These are phyloP conservation scores for Manihot esculenta DNA, from an alignment of 441 rosid species.

Conservation along the genomic window DNA sequence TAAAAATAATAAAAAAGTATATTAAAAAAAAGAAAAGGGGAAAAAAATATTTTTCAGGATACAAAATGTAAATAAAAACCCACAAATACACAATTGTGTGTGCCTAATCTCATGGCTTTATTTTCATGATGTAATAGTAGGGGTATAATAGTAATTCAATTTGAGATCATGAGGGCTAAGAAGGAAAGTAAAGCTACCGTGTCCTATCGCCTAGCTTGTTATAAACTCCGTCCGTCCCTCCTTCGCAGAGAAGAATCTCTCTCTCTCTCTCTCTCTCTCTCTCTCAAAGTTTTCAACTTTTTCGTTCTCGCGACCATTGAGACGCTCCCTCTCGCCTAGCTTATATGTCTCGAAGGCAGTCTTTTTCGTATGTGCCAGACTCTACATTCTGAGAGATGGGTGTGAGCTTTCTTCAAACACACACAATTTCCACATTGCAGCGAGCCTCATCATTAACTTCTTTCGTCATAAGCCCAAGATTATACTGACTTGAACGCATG, in stretches of 20 bases:
- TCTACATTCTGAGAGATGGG: no score
- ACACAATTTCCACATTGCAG: no score
- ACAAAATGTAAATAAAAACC: not conserved
- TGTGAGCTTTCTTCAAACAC: no score
- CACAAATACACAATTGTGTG: not conserved
- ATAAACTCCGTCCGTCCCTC: slow-evolving; percentile 10
- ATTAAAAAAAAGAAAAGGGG: no score
- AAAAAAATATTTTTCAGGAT: not conserved
- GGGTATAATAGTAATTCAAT: slow-evolving; percentile 20
- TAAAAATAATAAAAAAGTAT: no score
- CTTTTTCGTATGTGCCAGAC: no score
- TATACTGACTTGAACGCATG: not conserved
- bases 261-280: not conserved
- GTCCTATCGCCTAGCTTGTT: slow-evolving; percentile 18
- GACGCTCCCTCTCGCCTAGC: no score
- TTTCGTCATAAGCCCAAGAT: not conserved
- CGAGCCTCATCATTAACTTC: not conserved
- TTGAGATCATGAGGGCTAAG: not conserved
- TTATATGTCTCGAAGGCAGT: no score
- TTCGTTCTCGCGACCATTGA: no score
- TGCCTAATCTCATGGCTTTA: not conserved
- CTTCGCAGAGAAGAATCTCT: slow-evolving; percentile 6
- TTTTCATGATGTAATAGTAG: not conserved
- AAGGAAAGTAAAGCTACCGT: slow-evolving; percentile 9
- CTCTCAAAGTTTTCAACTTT: no score